Conservation (phyloP, 2,329 filamentous ascomycete species). For the Fusarium nematophilum region DNA sequence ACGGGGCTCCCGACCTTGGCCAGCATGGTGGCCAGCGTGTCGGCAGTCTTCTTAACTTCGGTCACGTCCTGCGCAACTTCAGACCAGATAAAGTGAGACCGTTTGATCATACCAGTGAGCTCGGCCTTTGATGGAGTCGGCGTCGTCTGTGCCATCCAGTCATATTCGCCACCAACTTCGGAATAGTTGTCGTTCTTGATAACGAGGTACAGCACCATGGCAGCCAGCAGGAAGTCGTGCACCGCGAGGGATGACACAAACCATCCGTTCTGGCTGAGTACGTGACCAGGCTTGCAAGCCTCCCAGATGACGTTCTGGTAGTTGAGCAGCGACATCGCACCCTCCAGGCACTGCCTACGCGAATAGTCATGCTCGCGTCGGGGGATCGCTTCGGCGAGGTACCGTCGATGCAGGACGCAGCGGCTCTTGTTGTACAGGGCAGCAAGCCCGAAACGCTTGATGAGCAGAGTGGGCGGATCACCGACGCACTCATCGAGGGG, state of each 20-base stretch:
- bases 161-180: slow-evolving; percentile 48
- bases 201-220: slow-evolving; percentile 69
- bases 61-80: slow-evolving; percentile 50
- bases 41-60: slow-evolving; percentile 59
- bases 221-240: slow-evolving; percentile 71
- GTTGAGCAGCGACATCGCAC: slow-evolving; percentile 59
- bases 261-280: slow-evolving; percentile 64
- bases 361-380: slow-evolving; percentile 63
- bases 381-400: slow-evolving; percentile 57
- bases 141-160: slow-evolving; percentile 50
- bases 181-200: slow-evolving; percentile 57
- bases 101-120: slow-evolving; percentile 54
- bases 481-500: slow-evolving; percentile 62
- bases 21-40: slow-evolving; percentile 59
- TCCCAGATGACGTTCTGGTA: slow-evolving; percentile 62
- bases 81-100: slow-evolving; percentile 58
- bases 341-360: slow-evolving; percentile 61
- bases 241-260: slow-evolving; percentile 68
- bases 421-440: slow-evolving; percentile 66
- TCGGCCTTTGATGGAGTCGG: slow-evolving; percentile 51
- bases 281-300: slow-evolving; percentile 63
- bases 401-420: slow-evolving; percentile 66
- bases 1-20: slow-evolving; percentile 53
- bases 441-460: slow-evolving; percentile 65
- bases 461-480: slow-evolving; percentile 58